Percentiles rank a stretch among this genome's conserved stretches.
Evolutionary conservation across 2,329 filamentous ascomycete genomes (phyloP).

Genomic region (Teratosphaeriaceae sp.): DNA sequence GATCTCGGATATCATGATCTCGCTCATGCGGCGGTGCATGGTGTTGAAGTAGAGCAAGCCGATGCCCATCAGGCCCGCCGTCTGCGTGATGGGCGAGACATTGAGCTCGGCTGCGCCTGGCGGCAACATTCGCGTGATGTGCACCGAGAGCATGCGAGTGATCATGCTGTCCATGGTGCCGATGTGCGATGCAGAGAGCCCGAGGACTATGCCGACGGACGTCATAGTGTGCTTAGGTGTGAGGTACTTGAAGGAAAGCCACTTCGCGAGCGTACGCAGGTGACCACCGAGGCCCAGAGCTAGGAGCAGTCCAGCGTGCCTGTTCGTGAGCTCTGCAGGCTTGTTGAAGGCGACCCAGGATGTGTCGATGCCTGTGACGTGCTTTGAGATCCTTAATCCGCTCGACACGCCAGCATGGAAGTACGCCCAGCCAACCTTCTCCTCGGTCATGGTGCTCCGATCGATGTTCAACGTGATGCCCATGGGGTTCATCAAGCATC

Average conservation of each 20-base stretch:
- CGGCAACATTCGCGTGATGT: slow-evolving; percentile 91
- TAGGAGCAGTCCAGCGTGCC: slow-evolving; percentile 90
- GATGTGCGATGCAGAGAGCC: slow-evolving; percentile 85
- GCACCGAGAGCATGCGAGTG: slow-evolving; percentile 86
- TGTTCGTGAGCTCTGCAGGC: slow-evolving; percentile 82
- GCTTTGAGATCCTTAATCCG: slow-evolving; percentile 80
- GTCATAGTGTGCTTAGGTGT: slow-evolving; percentile 99
- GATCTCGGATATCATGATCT: slow-evolving; percentile 97
- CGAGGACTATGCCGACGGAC: slow-evolving; percentile 88
- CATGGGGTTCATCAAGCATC: slow-evolving; percentile 83
- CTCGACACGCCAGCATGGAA: slow-evolving; percentile 96
- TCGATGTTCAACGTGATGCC: slow-evolving; percentile 94
- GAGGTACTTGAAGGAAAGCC: slow-evolving; percentile 98
- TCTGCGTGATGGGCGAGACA: slow-evolving; percentile 85
- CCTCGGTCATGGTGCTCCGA: slow-evolving; percentile 78
- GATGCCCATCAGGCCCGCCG: slow-evolving; percentile 94
- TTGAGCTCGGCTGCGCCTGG: slow-evolving; percentile 91
- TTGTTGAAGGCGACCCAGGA: slow-evolving; percentile 99
- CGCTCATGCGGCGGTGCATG: slow-evolving; percentile 96
- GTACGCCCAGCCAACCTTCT: slow-evolving; percentile 97
- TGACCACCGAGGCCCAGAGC: slow-evolving; percentile 92
- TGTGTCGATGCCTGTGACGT: slow-evolving; percentile 90
- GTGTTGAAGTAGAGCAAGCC: slow-evolving; percentile 90
- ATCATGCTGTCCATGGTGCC: slow-evolving; percentile 97
- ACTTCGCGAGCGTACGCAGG: slow-evolving; percentile 89